Conservation (phyloP, 805 yeast species). For the Candida adriatica region DNA sequence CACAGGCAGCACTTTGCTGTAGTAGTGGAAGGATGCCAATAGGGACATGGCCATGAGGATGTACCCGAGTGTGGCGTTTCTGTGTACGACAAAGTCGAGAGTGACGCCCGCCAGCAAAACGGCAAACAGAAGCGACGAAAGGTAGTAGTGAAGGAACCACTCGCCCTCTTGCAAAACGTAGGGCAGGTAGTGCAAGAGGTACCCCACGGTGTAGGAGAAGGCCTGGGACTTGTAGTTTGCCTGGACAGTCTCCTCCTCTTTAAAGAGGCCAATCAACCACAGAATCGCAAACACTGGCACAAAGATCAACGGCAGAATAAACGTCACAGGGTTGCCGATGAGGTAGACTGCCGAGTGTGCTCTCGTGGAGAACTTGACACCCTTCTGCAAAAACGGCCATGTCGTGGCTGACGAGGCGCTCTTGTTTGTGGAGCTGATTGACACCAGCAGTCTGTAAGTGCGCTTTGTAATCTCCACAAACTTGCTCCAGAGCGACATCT, state of each 20-base stretch:
- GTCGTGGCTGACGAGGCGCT: conserved; percentile 38
- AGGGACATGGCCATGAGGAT: conserved; percentile 18
- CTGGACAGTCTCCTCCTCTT: conserved; percentile 12
- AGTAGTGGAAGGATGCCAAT: conserved; percentile 10
- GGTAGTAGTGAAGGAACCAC: conserved; percentile 39
- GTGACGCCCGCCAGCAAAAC: conserved; percentile 38
- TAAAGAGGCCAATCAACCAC: conserved; percentile 22
- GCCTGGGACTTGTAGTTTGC: conserved; percentile 18
- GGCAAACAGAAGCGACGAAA: conserved; percentile 44
- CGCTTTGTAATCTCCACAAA: conserved; percentile 16
- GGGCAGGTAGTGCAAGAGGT: conserved; percentile 52
- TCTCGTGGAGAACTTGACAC: conserved; percentile 51
- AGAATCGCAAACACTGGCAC: conserved; percentile 22
- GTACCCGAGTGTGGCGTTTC: conserved; percentile 24
- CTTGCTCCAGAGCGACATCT: conserved; percentile 12
- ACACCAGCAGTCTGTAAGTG: conserved; percentile 13
- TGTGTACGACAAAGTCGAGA: conserved; percentile 33
- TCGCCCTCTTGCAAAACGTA: conserved; percentile 31
- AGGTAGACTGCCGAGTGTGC: conserved; percentile 43
- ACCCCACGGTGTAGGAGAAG: conserved; percentile 38
- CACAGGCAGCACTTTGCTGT: conserved; percentile 34
- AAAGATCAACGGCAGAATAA: conserved; percentile 37
- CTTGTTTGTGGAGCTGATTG: conserved; percentile 19
- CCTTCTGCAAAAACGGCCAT: conserved; percentile 58
- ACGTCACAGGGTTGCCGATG: conserved; percentile 57